Conservation (phyloP, 345 rosid genomes). For the Heritiera fomes region DNA sequence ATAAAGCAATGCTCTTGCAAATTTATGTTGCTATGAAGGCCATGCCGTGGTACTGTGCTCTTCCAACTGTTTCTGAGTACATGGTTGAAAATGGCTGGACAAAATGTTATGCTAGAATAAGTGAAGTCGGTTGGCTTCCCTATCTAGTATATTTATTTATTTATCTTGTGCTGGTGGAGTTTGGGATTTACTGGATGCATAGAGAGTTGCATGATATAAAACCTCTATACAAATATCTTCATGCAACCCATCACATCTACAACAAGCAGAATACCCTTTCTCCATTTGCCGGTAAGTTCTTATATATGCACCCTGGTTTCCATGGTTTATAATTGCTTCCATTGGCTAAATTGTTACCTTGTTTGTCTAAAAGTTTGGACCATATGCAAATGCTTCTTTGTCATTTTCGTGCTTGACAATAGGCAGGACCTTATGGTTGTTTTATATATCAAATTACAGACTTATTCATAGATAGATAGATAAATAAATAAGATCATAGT, state of each 20-base stretch:
- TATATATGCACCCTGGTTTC: constrained; percentile 5
- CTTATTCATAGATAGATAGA: background rate
- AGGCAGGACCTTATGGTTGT: background rate
- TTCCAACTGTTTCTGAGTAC: constrained; percentile 80
- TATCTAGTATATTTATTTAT: constrained; percentile 45
- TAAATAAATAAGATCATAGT: background rate
- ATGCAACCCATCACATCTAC: constrained; percentile 92
- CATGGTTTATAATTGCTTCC: background rate
- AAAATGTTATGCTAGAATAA: constrained; percentile 56
- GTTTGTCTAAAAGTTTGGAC: background rate
- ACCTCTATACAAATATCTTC: constrained; percentile 85
- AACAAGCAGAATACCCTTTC: constrained; percentile 97
- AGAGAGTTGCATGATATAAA: constrained; percentile 93
- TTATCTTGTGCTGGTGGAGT: constrained; percentile 77
- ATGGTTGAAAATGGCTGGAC: constrained; percentile 96
- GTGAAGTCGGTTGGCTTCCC: constrained; percentile 64
- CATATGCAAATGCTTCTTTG: background rate
- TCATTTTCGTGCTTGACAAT: background rate
- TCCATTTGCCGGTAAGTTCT: constrained; percentile 85
- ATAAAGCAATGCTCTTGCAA: constrained; percentile 80
- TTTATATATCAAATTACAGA: background rate
- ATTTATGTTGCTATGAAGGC: constrained; percentile 94
- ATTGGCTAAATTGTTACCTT: background rate
- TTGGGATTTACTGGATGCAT: constrained; percentile 97
- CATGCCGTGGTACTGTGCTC: constrained; percentile 83